Evolutionary conservation across 78 protist genomes (phyloP), one percentile per base, ranked within the genome.

Genomic region (slime mould (Dictyostelium discoideum)): DNA sequence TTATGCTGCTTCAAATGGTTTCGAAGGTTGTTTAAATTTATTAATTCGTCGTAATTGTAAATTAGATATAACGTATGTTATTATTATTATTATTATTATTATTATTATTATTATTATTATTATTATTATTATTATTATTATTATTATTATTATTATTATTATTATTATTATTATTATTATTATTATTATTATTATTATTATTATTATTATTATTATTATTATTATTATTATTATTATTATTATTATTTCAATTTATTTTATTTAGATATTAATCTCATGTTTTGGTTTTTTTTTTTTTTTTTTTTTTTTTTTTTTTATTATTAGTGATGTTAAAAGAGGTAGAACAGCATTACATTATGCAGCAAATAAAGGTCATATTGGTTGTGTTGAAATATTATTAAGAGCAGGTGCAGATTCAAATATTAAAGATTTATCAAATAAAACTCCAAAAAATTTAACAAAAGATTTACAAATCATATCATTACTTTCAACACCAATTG

Each of bases 321-420:
- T n/a, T 85, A 86, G 92, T 24, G 95, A 90, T 48, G 84, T 78
- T 7, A 90, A 90, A 72, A 65, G 95, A 50, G 88, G 95, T 48
- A 80, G 95, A 82, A 83, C 95, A 26, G 89, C 95, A 24, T 44
- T 90, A n/a, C 95, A 90, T 72, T 82, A 78, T 82, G 95, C 95
- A 29, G 83, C 95, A 40, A 73, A 46, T 37, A 90, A 90, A 54
- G 88, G 88, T 63, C 85, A 90, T 90, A 22, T 90, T 24, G 95
- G 83, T 73, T 90, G 95, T 90, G 95, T 90, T 9, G 95, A 90
- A 67, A 37, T 90, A 20, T 39, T 90, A 16, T 50, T 90, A 29
- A 82, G 85, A 50, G 95, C 95, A 40, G 83, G 85, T 48, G 88
- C 89, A 3, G 95, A 90, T 37, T 20, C 88, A 29, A 90, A 80